These are phyloP conservation scores for Colletotrichum chlorophyti DNA, from an alignment of 2,329 filamentous ascomycete genomes.

Conservation along the genomic window DNA sequence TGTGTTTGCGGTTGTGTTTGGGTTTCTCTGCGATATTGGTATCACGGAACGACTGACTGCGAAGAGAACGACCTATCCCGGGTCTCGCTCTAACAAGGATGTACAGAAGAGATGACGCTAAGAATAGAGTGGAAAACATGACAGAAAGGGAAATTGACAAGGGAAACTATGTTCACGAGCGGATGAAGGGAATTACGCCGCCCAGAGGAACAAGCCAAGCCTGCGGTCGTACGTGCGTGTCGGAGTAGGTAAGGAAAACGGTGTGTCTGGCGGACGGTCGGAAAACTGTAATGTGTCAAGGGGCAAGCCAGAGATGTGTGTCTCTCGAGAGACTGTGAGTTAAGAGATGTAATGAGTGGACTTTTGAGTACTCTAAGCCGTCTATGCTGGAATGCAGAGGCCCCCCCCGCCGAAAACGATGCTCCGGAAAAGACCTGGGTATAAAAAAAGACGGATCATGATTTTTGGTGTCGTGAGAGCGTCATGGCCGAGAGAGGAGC, in stretches of 20 bases:
- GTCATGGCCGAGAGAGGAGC: slow-evolving; percentile 27
- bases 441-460: slow-evolving; percentile 32
- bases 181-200: slow-evolving; percentile 26
- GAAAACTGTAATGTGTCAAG: slow-evolving; percentile 2
- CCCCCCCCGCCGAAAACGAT: slow-evolving; percentile 26
- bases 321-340: slow-evolving; percentile 12
- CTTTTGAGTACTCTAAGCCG: slow-evolving; percentile 30
- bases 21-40: slow-evolving; percentile 29
- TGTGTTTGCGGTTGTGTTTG: slow-evolving; percentile 1
- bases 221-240: slow-evolving; percentile 12
- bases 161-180: slow-evolving; percentile 26
- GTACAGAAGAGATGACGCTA: slow-evolving; percentile 29
- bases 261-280: slow-evolving; percentile 4
- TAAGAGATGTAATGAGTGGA: slow-evolving; percentile 26
- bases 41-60: slow-evolving; percentile 30
- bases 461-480: slow-evolving; percentile 29
- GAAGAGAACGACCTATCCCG: slow-evolving; percentile 32
- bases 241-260: slow-evolving; percentile 7
- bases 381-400: slow-evolving; percentile 30
- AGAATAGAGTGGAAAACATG: not conserved
- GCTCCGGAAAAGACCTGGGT: slow-evolving; percentile 33
- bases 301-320: slow-evolving; percentile 14
- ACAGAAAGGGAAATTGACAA: not conserved
- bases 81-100: slow-evolving; percentile 30
- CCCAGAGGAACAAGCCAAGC: slow-evolving; percentile 9